These are phyloP conservation scores for Elaeagnus macrophylla DNA, from an alignment of 306 rosid species.

Conservation along the genomic window DNA sequence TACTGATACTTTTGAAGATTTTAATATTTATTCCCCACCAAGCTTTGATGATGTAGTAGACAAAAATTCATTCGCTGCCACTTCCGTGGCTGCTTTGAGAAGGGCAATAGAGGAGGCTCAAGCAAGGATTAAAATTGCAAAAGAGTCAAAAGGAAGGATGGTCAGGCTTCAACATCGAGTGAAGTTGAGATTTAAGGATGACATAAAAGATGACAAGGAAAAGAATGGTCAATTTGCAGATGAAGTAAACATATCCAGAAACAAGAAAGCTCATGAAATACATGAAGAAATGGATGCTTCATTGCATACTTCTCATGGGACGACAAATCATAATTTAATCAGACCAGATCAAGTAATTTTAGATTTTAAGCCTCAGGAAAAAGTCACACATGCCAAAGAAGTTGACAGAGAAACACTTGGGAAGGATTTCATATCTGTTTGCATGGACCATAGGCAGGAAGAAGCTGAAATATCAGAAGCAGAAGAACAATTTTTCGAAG, in stretches of 20 bases:
- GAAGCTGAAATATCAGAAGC: slow-evolving; percentile 30
- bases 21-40: slow-evolving; percentile 41
- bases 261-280: slow-evolving; percentile 29
- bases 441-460: slow-evolving; percentile 28
- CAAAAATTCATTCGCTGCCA: slow-evolving; percentile 70
- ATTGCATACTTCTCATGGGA: slow-evolving; percentile 26
- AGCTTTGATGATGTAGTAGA: slow-evolving; percentile 54
- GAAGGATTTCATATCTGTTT: slow-evolving; percentile 26
- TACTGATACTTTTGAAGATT: slow-evolving; percentile 25
- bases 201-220: slow-evolving; percentile 27
- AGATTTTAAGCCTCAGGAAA: slow-evolving; percentile 23
- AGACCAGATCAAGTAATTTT: slow-evolving; percentile 27
- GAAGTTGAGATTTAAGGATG: slow-evolving; percentile 35
- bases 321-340: slow-evolving; percentile 22
- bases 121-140: slow-evolving; percentile 58
- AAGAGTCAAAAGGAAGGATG: slow-evolving; percentile 68
- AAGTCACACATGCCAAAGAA: slow-evolving; percentile 18
- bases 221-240: slow-evolving; percentile 22
- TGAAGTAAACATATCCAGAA: slow-evolving; percentile 27
- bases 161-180: slow-evolving; percentile 41
- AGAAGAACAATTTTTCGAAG: slow-evolving; percentile 32
- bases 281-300: slow-evolving; percentile 27
- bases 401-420: slow-evolving; percentile 21
- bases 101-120: slow-evolving; percentile 95
- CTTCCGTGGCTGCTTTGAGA: slow-evolving; percentile 74